Evolutionary conservation across 768 basidiomycete genomes (phyloP), one percentile per base, ranked within the genome.

Genomic region (Xerocomellus amylosporus): DNA sequence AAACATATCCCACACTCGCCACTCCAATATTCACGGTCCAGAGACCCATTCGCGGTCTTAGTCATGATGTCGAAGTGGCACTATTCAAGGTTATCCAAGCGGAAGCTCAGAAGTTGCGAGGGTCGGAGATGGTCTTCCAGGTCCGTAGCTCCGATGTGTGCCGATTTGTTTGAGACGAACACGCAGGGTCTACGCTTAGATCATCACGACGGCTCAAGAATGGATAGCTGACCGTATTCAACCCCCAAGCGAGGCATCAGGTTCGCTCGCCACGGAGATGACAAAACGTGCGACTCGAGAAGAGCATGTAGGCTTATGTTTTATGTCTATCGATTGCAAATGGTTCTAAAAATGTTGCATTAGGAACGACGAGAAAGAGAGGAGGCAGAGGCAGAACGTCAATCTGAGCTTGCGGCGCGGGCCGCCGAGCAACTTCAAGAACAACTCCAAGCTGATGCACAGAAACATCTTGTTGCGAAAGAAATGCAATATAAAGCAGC

Each of bases 231-330:
- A 73, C 24, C 79, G 85, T 54, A 74, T 88, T 43, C 71, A 72
- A 20, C 85, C 84, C 1, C 77, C 79, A 2, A 73, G 75, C 8
- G 86, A 89, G 67, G 78, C 76, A 8, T 73, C 76, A 13, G 87
- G 85, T 15, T 93, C 91, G 0, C 77, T 93, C 5, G 90, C 90
- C 12, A 75, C 81, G 5, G 81, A 92, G 67, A 92, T 93, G 91
- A 85, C 76, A 43, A 80, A 78, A 58, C 81, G 91, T 30, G 88
- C 88, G 0, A 71, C 75, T 57, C 85, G 88, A 46, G 84, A 86
- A 67, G 85, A 90, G 62, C 75, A 74, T 61, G 89, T 86, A 47
- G 49, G 79, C 66, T 34, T 46, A 34, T 38, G 5, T 47, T 54
- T 33, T 15, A 34, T 26, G 22, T 14, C 22, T 39, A 17, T 15